Base-by-base conservation (phyloP, 257 asterid genomes). In the Lycium barbarum region DNA sequence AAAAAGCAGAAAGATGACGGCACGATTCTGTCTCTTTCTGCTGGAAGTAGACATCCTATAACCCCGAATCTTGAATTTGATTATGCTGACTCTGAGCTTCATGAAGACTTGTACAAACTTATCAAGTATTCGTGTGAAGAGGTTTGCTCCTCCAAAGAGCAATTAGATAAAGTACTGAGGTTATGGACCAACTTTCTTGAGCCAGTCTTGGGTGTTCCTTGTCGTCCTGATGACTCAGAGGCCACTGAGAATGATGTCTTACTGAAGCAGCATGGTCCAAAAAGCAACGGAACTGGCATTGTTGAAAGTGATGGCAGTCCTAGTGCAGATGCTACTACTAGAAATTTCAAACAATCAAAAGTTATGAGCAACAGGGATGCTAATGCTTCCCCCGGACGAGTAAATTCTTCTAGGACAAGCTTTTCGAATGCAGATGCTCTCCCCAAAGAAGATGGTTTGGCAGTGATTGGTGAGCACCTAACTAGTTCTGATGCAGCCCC, bases 91-190 rank as follows among this genome's bases (percentile, higher is more conserved):
- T 43, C 87, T 83, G 97, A 93, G 84, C 89, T 95, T 88, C 98
- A 97, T 79, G 98, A 95, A 84, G 98, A 93, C 87, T 81, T 97
- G 87, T 94, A 91, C 85, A 93, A 92, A 89, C 94, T 97, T 82
- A 91, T 97, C 81, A 91, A 90, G 87, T 95, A 93, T 88, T 97
- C 99, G 2, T 94, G 97, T 86, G 96, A 97, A 85, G 99, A 97
- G 91, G 90, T 97, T 87, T 97, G 98, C 92, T 91, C 99, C 65
- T 91, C 95, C 17, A 93, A 97, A 90, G 99, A 97, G 83, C 99
- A 97, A 86, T 83, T 88, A 47, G 91, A 90, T 84, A 95, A 94
- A 87, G 94, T 95, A 83, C 84, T 95, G 93, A 89, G 93, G 89
- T 93, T 95, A 79, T 97, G 98, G 98, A 93, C 95, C 79, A 89